phyloP scores from a whole-genome alignment of 2,329 filamentous ascomycete genomes.

The Zasmidium citrigriseum region DNA sequence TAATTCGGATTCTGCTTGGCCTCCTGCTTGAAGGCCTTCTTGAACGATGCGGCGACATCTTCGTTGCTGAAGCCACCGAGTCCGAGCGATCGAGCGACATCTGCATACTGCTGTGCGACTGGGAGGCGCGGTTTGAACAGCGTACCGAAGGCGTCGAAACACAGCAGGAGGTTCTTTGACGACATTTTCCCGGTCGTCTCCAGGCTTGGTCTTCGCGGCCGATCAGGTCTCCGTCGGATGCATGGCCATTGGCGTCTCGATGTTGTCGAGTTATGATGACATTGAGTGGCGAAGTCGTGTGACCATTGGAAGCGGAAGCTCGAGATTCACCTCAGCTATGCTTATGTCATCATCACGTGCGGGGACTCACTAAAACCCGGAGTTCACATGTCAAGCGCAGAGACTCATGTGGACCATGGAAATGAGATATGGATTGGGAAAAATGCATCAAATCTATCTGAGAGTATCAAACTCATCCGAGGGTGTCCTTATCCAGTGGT shows the following conservation, averaged over 20 bases:
- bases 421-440: too few species aligned
- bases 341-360: neutral
- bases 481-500: neutral
- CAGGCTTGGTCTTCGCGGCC: neutral
- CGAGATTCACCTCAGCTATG: neutral
- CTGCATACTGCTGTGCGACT: conserved; percentile 57
- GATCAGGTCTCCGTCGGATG: neutral
- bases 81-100: conserved; percentile 54
- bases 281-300: neutral
- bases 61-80: conserved; percentile 45
- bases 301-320: neutral
- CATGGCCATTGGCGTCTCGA: neutral
- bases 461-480: neutral
- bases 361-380: neutral
- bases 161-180: conserved; percentile 54
- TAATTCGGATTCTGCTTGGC: conserved; percentile 58
- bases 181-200: conserved; percentile 10
- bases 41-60: conserved; percentile 44
- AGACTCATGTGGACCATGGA: too few species aligned
- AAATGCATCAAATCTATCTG: too few species aligned
- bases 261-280: neutral
- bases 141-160: conserved; percentile 68
- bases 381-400: too few species aligned
- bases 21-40: conserved; percentile 52
- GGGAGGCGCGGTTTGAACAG: conserved; percentile 56